Conservation (phyloP, 2,329 filamentous ascomycete species). For the Helotiales sp. region DNA sequence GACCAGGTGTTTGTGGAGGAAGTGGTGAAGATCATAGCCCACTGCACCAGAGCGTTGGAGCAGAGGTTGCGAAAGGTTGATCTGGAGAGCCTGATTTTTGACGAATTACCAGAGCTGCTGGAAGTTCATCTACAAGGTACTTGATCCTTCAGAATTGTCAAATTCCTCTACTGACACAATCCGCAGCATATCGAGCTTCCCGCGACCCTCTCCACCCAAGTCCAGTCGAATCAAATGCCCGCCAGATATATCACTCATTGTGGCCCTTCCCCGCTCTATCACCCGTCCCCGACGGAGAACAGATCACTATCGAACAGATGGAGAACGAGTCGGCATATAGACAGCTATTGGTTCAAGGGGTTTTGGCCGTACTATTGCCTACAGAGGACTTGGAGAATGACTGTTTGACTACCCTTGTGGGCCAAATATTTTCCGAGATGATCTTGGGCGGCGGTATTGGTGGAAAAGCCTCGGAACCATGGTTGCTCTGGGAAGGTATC, state of each 20-base stretch:
- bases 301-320: slow-evolving; percentile 63
- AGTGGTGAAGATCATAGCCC: slow-evolving; percentile 87
- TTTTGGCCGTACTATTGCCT: slow-evolving; percentile 82
- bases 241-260: slow-evolving; percentile 80
- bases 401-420: slow-evolving; percentile 81
- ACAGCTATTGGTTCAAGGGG: slow-evolving; percentile 82
- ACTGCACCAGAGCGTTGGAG: slow-evolving; percentile 86
- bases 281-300: slow-evolving; percentile 66
- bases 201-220: slow-evolving; percentile 61
- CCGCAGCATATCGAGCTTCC: slow-evolving; percentile 73
- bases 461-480: slow-evolving; percentile 82
- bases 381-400: slow-evolving; percentile 91
- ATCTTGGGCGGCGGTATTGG: slow-evolving; percentile 83
- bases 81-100: slow-evolving; percentile 79
- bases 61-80: slow-evolving; percentile 84
- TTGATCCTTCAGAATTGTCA: background rate
- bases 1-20: slow-evolving; percentile 89
- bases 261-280: slow-evolving; percentile 81
- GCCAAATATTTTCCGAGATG: slow-evolving; percentile 87
- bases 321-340: slow-evolving; percentile 85
- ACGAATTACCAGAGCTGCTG: slow-evolving; percentile 84
- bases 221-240: slow-evolving; percentile 65
- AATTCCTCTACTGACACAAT: slow-evolving; percentile 31
- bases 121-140: slow-evolving; percentile 82
- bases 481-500: slow-evolving; percentile 85